Conservation (phyloP, 2,329 filamentous ascomycete genomes). For the Curvularia hawaiiensis region DNA sequence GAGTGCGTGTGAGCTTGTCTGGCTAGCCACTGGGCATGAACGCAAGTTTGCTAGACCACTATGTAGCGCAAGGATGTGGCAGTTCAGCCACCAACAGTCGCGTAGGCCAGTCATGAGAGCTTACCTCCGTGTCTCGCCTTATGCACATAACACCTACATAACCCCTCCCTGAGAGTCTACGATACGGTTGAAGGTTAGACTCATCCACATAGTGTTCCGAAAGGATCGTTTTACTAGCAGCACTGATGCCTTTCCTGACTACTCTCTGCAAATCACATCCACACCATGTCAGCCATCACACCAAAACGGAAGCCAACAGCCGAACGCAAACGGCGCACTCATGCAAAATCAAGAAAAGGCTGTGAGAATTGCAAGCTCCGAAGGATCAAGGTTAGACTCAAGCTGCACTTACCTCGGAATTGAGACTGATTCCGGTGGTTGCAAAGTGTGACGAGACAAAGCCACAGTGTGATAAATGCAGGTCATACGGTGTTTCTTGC, state of each 20-base stretch:
- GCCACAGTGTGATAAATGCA: slow-evolving; percentile 57
- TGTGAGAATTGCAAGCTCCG: slow-evolving; percentile 63
- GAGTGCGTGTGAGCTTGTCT: not conserved
- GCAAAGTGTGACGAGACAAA: slow-evolving; percentile 60
- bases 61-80: not conserved
- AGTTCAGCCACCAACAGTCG: not conserved
- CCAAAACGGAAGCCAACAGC: slow-evolving; percentile 9
- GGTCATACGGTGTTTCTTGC: slow-evolving; percentile 55
- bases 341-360: slow-evolving; percentile 60
- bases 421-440: not conserved
- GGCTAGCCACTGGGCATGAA: too few species aligned
- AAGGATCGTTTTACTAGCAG: not conserved
- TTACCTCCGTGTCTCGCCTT: not conserved
- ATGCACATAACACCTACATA: not conserved
- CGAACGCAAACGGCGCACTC: slow-evolving; percentile 39
- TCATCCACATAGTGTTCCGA: not conserved
- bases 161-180: not conserved
- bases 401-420: not conserved
- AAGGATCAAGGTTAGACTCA: slow-evolving; percentile 55
- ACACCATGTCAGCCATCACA: slow-evolving; percentile 25
- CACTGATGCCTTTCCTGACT: not conserved
- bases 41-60: too few species aligned
- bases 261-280: not conserved
- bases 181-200: not conserved
- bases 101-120: not conserved